Base-by-base conservation (phyloP, 139 green algal species). In the Coelastrella sp. region DNA sequence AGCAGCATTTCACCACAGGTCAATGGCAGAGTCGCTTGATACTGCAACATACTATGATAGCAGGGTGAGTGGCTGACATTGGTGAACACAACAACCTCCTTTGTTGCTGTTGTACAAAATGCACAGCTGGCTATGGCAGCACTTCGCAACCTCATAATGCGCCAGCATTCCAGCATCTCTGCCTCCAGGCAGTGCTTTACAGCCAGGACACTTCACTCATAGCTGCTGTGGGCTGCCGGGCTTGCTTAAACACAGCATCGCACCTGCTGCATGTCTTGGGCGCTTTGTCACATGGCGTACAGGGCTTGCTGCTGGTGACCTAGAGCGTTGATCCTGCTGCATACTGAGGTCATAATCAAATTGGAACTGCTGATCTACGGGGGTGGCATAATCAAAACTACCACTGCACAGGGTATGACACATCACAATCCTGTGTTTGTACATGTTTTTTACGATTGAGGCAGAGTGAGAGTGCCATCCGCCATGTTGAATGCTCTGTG, bases 341-440 rank as follows among this genome's bases (percentile, higher is more conserved):
- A 81, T 84, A 20, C 80, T 79, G 24, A 91, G 57, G 9, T 92
- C 93, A 78, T 95, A 95, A 20, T 93, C 91, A 79, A 95, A 84
- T 11, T 92, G 89, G 74, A 95, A 95, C 58, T 90, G 89, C 91
- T 94, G 93, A 20, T 95, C 93, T n/a, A 92, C 84, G 0, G 93
- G 93, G 7, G 93, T 95, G 4, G 92, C 88, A 61, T 94, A 92
- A 68, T 94, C 93, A 63, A 90, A 90, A 4, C 91, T 94, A 89
- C 93, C 93, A 90, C 76, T 88, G 84, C 49, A 59, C 35, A 60
- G 20, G 66, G 49, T 9, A 63, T 7, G 17, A 27, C 19, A 84
- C 56, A 84, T 66, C 56, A 49, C 35, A 49, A 49, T 49, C 3
- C 1, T 49, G 35, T 5, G 35, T 49, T 49, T 49, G 19, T 11